A percentile compares a stretch with the other conserved stretches of the same genome.
phyloP scores from a whole-genome alignment of 2,329 filamentous ascomycete genomes.

The Pseudogymnoascus pannorum region DNA sequence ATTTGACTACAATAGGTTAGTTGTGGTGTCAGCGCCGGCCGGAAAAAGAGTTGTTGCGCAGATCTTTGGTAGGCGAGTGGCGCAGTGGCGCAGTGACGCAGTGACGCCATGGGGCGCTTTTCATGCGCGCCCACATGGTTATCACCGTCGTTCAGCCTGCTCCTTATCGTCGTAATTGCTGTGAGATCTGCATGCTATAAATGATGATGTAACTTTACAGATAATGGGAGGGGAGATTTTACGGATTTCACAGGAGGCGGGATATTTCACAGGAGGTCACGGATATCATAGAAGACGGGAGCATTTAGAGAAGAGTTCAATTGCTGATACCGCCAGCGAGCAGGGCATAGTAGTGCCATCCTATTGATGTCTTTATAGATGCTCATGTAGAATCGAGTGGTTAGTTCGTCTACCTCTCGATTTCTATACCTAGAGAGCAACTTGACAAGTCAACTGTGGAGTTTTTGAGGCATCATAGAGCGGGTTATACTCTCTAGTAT shows the following conservation, averaged over 20 bases:
- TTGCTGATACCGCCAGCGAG: not conserved
- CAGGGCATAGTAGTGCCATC: not conserved
- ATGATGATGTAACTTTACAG: not conserved
- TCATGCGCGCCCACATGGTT: not conserved
- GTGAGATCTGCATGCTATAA: not conserved
- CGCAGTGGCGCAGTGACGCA: too few relatives aligned
- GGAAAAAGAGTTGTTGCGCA: not conserved
- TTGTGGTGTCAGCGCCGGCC: not conserved
- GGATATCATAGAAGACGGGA: not conserved
- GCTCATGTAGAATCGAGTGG: not conserved
- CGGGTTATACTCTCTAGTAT: not conserved
- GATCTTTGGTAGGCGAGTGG: not conserved
- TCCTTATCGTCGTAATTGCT: not conserved
- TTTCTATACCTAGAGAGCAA: not conserved
- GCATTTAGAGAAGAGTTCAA: not conserved
- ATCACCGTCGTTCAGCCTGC: not conserved
- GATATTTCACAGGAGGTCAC: not conserved
- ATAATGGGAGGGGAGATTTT: not conserved
- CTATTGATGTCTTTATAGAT: not conserved
- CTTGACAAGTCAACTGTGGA: not conserved
- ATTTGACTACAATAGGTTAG: not conserved
- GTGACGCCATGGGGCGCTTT: not conserved
- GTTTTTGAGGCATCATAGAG: not conserved
- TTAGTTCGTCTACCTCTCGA: not conserved
- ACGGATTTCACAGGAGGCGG: not conserved